Evolutionary conservation across 208 protist species (phyloP).

Genomic region (Vickermania ingenoplastis): DNA sequence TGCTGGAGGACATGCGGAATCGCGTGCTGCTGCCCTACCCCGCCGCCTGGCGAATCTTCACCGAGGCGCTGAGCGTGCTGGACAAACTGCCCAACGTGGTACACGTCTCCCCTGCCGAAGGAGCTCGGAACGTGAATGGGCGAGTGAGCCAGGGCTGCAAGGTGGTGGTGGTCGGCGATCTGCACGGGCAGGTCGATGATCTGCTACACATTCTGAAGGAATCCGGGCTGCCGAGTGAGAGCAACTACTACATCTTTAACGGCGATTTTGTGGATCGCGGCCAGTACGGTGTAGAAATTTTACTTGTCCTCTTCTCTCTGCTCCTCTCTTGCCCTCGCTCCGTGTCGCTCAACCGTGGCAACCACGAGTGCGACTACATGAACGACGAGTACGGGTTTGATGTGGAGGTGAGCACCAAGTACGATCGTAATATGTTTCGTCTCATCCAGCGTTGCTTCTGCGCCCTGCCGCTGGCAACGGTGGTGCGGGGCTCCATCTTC

Average conservation of each 20-base stretch:
- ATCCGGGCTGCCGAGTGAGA: conserved; percentile 68
- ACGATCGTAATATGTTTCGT: conserved; percentile 86
- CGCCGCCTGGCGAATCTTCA: conserved; percentile 76
- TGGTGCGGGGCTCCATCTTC: conserved; percentile 70
- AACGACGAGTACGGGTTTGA: conserved; percentile 98
- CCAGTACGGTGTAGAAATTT: conserved; percentile 93
- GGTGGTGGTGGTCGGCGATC: conserved; percentile 81
- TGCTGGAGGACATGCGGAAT: conserved; percentile 65
- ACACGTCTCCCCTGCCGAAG: conserved; percentile 51
- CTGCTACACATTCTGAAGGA: conserved; percentile 81
- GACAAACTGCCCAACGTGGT: conserved; percentile 82
- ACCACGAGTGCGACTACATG: conserved; percentile 94
- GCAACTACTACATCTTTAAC: conserved; percentile 85
- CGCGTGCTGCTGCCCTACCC: conserved; percentile 69
- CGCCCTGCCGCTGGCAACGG: conserved; percentile 72
- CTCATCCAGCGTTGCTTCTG: conserved; percentile 87
- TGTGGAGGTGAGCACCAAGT: conserved; percentile 98
- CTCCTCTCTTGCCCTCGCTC: conserved; percentile 91
- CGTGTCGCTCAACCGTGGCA: conserved; percentile 93
- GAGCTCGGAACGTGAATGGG: conserved; percentile 57
- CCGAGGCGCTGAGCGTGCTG: conserved; percentile 73
- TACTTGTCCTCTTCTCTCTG: conserved; percentile 93
- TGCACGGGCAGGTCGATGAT: conserved; percentile 82
- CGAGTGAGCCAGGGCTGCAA: conserved; percentile 72
- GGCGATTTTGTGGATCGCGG: conserved; percentile 98